Evolutionary conservation across 1,284 basidiomycete species (phyloP).

Genomic region (Polyporus tsugae): DNA sequence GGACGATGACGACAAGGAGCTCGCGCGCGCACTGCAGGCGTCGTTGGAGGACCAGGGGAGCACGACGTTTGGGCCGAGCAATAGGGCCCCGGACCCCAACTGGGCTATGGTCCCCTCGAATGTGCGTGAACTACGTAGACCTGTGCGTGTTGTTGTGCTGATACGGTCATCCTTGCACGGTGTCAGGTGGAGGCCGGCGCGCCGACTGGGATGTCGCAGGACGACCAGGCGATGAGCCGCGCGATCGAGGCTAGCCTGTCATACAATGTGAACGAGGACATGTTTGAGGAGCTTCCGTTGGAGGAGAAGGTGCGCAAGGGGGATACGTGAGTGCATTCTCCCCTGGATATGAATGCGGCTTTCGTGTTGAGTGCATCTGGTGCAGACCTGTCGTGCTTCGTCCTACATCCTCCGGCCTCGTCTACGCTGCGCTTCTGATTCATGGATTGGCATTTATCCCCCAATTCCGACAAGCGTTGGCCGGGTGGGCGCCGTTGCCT

Average conservation of each 20-base stretch:
- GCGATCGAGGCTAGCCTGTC: slow-evolving; percentile 73
- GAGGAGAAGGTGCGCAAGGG: slow-evolving; percentile 63
- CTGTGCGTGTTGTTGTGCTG: not conserved
- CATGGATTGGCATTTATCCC: slow-evolving; percentile 73
- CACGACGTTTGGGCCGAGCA: slow-evolving; percentile 60
- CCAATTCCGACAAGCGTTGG: slow-evolving; percentile 64
- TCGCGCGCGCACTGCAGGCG: slow-evolving; percentile 59
- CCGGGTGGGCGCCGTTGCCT: slow-evolving; percentile 52
- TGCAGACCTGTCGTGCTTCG: slow-evolving; percentile 71
- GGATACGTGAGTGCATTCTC: slow-evolving; percentile 55
- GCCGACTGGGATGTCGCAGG: slow-evolving; percentile 50
- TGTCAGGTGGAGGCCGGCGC: slow-evolving; percentile 44
- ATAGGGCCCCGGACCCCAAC: slow-evolving; percentile 64
- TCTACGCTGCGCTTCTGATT: slow-evolving; percentile 67
- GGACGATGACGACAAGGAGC: slow-evolving; percentile 56
- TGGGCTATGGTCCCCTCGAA: slow-evolving; percentile 77
- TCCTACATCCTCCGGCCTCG: slow-evolving; percentile 55
- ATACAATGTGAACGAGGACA: slow-evolving; percentile 42
- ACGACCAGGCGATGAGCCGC: slow-evolving; percentile 65
- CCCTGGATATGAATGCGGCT: not conserved
- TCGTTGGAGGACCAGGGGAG: slow-evolving; percentile 53
- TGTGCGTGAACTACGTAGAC: slow-evolving; percentile 46
- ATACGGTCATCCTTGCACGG: not conserved
- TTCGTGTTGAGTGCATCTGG: slow-evolving; percentile 13
- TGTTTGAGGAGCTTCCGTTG: slow-evolving; percentile 51